phyloP scores from a whole-genome alignment of 2,329 filamentous ascomycete species.

The Colletotrichum plurivorum region DNA sequence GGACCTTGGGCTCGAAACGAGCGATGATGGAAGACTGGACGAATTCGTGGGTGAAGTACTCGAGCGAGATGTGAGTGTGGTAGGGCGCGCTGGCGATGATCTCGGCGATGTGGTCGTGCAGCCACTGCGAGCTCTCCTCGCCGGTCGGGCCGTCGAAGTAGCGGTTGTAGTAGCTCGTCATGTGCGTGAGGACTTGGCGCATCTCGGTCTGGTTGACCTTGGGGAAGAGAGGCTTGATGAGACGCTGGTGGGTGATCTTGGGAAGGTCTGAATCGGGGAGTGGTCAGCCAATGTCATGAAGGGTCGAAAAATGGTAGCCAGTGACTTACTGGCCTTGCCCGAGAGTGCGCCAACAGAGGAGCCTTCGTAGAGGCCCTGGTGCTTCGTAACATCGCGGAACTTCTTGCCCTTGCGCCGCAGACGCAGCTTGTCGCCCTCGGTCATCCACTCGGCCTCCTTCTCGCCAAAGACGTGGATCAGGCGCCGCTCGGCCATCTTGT shows the following conservation, averaged over 20 bases:
- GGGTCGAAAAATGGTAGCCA: accelerated
- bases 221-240: conserved; percentile 69
- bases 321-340: conserved; percentile 49
- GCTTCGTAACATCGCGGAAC: conserved; percentile 82
- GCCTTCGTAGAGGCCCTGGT: conserved; percentile 62
- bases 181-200: conserved; percentile 72
- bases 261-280: conserved; percentile 47
- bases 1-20: conserved; percentile 65
- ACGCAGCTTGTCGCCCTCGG: conserved; percentile 80
- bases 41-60: conserved; percentile 76
- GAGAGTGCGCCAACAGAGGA: conserved; percentile 43
- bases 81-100: conserved; percentile 52
- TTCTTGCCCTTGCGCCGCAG: conserved; percentile 75
- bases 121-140: conserved; percentile 51
- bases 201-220: conserved; percentile 75
- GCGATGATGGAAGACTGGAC: conserved; percentile 81
- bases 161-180: conserved; percentile 73
- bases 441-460: conserved; percentile 75
- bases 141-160: conserved; percentile 62
- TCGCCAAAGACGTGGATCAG: conserved; percentile 76
- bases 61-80: conserved; percentile 54
- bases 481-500: conserved; percentile 57
- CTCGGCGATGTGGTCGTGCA: conserved; percentile 53
- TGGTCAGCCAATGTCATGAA: neutral
- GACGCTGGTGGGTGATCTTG: conserved; percentile 63